Base-by-base conservation (phyloP, 78 protist genomes). In the Bodo saltans region DNA sequence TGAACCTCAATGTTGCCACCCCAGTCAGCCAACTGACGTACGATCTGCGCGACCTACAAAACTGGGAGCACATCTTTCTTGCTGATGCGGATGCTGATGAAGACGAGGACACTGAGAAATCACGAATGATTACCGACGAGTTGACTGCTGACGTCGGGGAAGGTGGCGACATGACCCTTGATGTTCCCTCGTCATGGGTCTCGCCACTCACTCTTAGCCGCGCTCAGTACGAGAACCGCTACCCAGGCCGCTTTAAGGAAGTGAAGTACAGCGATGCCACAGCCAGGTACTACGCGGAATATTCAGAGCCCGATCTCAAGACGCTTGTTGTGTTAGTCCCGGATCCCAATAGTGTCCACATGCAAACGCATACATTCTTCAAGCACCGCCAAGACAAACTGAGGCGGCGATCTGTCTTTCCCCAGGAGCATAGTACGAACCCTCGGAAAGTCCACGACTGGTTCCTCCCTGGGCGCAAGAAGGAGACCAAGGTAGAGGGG, bases 1-100 rank as follows among this genome's bases (percentile, higher is more conserved):
- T 91, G 67, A 88, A 89, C 83, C 74, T 91, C 89, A 87, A 85
- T 72, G 39, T 1, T 27, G 0, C 26, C 35, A 1, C 4, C 2
- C 30, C 21, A 0, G 75, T 11, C 33, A 85, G 3, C 60, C 34
- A 34, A n/a, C 40, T 68, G n/a, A 1, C 23, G n/a, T 79, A 26
- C 68, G 83, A 78, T 26, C 40, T 86, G 26, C 12, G 26, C 70
- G 82, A 70, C 3, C 42, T 75, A 8, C 0, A 23, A 23, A 34
- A 25, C 0, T 87, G 90, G 90, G 90, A 87, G 74, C 29, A 2
- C 3, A 40, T 87, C 35, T 71, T 86, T 23, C 1, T 47, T 3
- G 42, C 38, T 1, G 74, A 83, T n/a, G 33, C 8, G 32, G 79
- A 42, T 1, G 74, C 8, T 25, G 86, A 3, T 1, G 86, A 75